Base-by-base conservation (phyloP, 352 stramenopile genomes). In the Aphanomyces astaci region DNA sequence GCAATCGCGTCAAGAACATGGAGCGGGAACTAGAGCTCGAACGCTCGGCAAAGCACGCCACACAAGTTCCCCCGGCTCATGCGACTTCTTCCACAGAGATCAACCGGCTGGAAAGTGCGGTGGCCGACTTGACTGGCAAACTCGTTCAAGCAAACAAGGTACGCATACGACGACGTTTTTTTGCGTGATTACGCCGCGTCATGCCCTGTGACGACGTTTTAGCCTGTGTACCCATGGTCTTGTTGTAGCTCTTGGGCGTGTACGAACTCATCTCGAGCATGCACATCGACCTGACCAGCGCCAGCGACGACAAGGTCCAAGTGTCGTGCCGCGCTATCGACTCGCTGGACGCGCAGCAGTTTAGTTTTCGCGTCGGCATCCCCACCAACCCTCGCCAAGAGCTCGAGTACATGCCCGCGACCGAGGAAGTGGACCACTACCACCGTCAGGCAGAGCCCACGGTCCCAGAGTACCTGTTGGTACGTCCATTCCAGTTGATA, bases 251-350 rank as follows among this genome's bases (percentile, higher is more conserved):
- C 1, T 64, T 94, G 62, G 76, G 91, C 39, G 48, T 92, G 31
- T 94, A 94, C 30, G 82, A 86, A 9, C 54, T 92, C 2, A 75
- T 92, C 45, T 90, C 84, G 17, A 90, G 81, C 57, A 88, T 81
- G 2, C 80, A 94, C 39, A 86, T 94, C 67, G 80, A 74, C 22
- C 49, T 94, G 36, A 90, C 92, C 49, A 78, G 90, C 62, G 70
- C 78, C 13, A 11, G 84, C 28, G 71, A 78, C 43, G 75, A 76
- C 9, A 75, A 86, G 15, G 48, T 53, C 11, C 84, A 94, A 57
- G 73, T 94, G 10, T 74, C 78, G 30, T 92, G 84, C 54, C 80
- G 78, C 9, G 77, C 82, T 7, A 83, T 78, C 22, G 86, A 94
- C 40, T 88, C 84, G 3, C 79, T 77, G 7, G 81, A 76, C 9